Evolutionary conservation across 495 filamentous ascomycete species (phyloP), one percentile per base, ranked within the genome.

Genomic region (Daldinia grandis): DNA sequence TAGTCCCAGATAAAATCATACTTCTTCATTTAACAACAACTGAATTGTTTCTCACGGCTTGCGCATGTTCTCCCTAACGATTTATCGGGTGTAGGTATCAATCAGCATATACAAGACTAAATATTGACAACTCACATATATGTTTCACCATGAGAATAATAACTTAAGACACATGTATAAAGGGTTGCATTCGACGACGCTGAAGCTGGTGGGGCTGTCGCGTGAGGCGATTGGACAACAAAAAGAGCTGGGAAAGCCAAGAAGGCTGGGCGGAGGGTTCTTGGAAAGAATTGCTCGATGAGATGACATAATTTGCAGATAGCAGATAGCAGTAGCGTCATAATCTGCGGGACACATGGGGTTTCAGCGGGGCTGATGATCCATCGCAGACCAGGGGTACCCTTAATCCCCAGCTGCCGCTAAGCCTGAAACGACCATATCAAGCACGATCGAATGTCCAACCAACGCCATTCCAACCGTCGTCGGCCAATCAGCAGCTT

Each of bases 211-310:
- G 42, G 42, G 42, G 42, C 42, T 47, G 19, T 47, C 19, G 17
- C 42, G 8, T 2, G 21, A 24, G 19, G 19, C 3, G 42, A 24
- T 47, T 47, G 19, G 42, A 14, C 7, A 9, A 21, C 24, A 21
- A 12, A 24, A 47, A 47, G 42, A 47, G 17, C 42, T 47, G 19
- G 42, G 42, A 47, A 24, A 24, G 42, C 42, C 42, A 47, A 47
- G 42, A 47, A 47, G 19, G 17, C 19, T 47, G 10, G 42, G 19
- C 49, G 49, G 53, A 55, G 44, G 31, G 19, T 66, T 71, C 38
- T 30, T 38, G 10, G 31, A 67, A 71, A 71, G 63, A 61, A 71
- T 76, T 76, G 74, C 68, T 76, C 66, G 74, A 76, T 76, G 74
- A 62, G 66, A 76, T 76, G 68, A 74, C 49, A 58, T 76, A 76